These are phyloP conservation scores for Euphorbia schlechtendalii DNA, from an alignment of 441 rosid genomes.

Conservation along the genomic window DNA sequence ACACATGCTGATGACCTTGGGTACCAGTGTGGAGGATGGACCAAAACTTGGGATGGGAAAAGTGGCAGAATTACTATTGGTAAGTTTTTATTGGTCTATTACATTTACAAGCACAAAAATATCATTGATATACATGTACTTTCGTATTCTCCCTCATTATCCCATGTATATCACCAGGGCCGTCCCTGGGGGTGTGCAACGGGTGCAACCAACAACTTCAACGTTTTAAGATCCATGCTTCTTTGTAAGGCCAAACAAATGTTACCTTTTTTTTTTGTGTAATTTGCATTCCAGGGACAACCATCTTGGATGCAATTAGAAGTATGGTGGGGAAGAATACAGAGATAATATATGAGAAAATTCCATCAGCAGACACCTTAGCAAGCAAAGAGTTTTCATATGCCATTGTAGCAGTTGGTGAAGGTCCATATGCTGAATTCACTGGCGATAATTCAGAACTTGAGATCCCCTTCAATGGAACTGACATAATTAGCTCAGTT, in stretches of 20 bases:
- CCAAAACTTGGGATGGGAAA: slow-evolving; percentile 53
- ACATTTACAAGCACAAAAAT: background rate
- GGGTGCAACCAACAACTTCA: too few species aligned
- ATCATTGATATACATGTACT: background rate
- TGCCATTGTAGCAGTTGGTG: slow-evolving; percentile 84
- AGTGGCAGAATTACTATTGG: slow-evolving; percentile 79
- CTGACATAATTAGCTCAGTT: slow-evolving; percentile 35
- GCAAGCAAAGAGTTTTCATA: slow-evolving; percentile 41
- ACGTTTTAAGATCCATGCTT: background rate
- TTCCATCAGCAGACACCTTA: slow-evolving; percentile 54
- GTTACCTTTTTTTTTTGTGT: slow-evolving; percentile 3
- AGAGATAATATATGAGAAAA: slow-evolving; percentile 57
- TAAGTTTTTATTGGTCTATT: slow-evolving; percentile 22
- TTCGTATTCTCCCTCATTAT: background rate
- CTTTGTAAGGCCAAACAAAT: slow-evolving; percentile 8
- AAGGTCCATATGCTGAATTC: slow-evolving; percentile 70
- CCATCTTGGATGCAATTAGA: slow-evolving; percentile 74
- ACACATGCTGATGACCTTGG: slow-evolving; percentile 87
- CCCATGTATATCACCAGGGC: too few species aligned
- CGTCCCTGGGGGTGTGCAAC: too few species aligned
- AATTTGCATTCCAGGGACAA: slow-evolving; percentile 48
- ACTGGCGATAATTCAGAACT: slow-evolving; percentile 52
- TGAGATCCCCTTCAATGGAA: slow-evolving; percentile 55
- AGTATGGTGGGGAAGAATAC: slow-evolving; percentile 56
- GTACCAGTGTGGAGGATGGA: slow-evolving; percentile 95